Evolutionary conservation across 192 early-diverging fungal genomes (phyloP), one percentile per base, ranked within the genome.

Genomic region (Coemansia sp.): DNA sequence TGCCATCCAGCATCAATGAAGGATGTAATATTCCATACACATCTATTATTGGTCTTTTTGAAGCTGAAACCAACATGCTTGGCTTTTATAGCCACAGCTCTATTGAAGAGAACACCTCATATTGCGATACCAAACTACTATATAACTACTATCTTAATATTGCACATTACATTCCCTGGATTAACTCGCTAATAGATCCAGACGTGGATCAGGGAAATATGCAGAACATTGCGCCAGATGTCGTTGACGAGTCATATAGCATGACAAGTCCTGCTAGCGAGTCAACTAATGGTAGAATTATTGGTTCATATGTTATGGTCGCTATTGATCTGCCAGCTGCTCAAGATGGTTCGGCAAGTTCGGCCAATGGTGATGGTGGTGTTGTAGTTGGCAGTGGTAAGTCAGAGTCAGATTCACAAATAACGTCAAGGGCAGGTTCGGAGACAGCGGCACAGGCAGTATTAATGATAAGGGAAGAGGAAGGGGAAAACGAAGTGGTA

Each of bases 61-160:
- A 60, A 2, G 31, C 36, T 5, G 59, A 25, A 15, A 34, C 60
- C 0, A 63, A 37, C 4, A 50, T 61, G 22, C 59, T 57, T 1
- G 73, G 63, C 0, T 46, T 75, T 15, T 63, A 63, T 19, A 75
- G 73, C 48, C 63, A 61, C 42, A 75, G 73, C 17, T 37, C 53
- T 2, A 25, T 61, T 22, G 28, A 48, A 25, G 59, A 53, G 0
- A 47, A 28, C n/a, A 52, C n/a, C 10, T 59, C 22, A 5, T 64
- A 57, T 11, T 69, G 73, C 21, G 44, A 57, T 14, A 26, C 25
- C 0, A 20, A 25, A 7, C n/a, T 9, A 6, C 38, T 51, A 3
- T 51, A 59, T 21, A 50, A 59, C 50, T 75, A 69, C 59, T 75
- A 75, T 46, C 60, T 67, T 0, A 40, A 65, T 38, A 38, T 75